Evolutionary conservation across 208 protist genomes (phyloP).

Genomic region (Trypanosoma boissoni): DNA sequence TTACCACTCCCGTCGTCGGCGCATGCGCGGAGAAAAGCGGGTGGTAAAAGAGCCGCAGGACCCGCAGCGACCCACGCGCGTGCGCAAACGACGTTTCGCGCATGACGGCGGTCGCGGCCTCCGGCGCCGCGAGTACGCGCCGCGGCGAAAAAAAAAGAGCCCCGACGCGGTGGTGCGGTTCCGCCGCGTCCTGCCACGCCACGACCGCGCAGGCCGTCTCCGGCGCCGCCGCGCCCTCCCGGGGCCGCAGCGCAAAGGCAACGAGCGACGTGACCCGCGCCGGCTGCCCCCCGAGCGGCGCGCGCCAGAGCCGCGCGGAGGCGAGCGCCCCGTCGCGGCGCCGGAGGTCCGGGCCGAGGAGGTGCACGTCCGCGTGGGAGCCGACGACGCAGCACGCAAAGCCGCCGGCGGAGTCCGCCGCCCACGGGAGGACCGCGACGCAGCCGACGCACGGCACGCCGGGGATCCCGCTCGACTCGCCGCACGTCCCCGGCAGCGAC

Average conservation of each 20-base stretch:
- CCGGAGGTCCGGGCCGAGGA: slow-evolving; percentile 57
- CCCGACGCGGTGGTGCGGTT: slow-evolving; percentile 31
- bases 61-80: slow-evolving; percentile 28
- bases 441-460: slow-evolving; percentile 66
- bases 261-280: slow-evolving; percentile 20
- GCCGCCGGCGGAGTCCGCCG: slow-evolving; percentile 12
- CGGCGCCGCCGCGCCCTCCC: neutral
- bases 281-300: slow-evolving; percentile 4
- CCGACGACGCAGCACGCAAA: slow-evolving; percentile 58
- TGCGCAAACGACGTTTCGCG: slow-evolving; percentile 25
- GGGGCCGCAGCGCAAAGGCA: slow-evolving; percentile 20
- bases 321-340: slow-evolving; percentile 32
- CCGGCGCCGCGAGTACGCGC: slow-evolving; percentile 9
- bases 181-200: slow-evolving; percentile 36
- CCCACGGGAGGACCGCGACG: slow-evolving; percentile 46
- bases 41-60: slow-evolving; percentile 46
- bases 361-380: slow-evolving; percentile 40
- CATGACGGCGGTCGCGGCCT: neutral
- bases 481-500: slow-evolving; percentile 51
- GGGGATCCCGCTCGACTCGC: slow-evolving; percentile 64
- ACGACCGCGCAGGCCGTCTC: slow-evolving; percentile 36
- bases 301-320: slow-evolving; percentile 47
- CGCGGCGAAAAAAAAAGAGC: slow-evolving; percentile 36
- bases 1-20: slow-evolving; percentile 26
- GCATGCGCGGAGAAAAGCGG: slow-evolving; percentile 30